A percentile compares a stretch with the other conserved stretches of the same genome.
Evolutionary conservation across 75 land plant species (phyloP).

Genomic region (Cryptomeria japonica): DNA sequence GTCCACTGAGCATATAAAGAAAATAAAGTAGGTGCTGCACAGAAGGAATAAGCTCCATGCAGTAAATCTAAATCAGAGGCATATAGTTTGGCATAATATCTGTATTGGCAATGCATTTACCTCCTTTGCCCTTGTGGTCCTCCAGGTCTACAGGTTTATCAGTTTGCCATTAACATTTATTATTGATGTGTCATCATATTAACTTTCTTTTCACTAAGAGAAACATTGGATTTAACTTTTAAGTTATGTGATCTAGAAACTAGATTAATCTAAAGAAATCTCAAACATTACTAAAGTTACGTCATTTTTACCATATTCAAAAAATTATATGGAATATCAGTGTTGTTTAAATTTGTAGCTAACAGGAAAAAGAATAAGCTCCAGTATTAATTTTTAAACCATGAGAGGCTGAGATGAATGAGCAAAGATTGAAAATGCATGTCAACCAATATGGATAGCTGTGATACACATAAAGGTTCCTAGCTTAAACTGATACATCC

Average conservation of each 20-base stretch:
- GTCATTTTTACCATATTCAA: background rate
- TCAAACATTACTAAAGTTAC: background rate
- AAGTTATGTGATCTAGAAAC: background rate
- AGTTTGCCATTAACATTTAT: background rate
- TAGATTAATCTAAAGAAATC: background rate
- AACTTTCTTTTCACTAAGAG: background rate
- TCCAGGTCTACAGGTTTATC: background rate
- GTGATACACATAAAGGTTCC: background rate
- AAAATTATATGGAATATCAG: background rate
- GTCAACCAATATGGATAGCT: background rate
- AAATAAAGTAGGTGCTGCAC: background rate
- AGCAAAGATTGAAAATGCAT: background rate
- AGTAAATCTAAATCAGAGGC: background rate
- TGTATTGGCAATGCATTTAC: background rate
- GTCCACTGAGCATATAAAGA: background rate
- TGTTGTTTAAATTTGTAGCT: background rate
- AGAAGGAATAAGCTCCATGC: background rate
- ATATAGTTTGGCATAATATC: background rate
- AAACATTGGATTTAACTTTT: background rate
- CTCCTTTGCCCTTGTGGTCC: background rate
- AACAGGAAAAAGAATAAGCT: background rate
- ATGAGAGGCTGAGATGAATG: background rate
- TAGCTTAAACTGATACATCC: background rate
- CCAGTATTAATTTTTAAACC: background rate
- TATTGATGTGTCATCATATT: background rate